phyloP scores from a whole-genome alignment of 2,329 filamentous ascomycete species.

The Aspergillus sclerotialis region DNA sequence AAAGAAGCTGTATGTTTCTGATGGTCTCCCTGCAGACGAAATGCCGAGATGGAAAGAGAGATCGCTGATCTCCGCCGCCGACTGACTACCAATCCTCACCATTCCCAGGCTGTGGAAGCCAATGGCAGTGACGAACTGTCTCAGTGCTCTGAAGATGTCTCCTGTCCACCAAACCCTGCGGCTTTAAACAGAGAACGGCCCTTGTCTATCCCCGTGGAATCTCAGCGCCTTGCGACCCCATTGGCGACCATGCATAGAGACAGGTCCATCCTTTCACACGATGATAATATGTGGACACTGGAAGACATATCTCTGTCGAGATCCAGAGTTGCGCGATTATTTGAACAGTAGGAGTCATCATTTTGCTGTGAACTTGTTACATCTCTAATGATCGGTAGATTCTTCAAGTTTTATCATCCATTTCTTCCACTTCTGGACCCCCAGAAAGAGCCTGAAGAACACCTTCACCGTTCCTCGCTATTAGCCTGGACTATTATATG shows the following conservation, averaged over 20 bases:
- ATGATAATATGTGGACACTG: conserved; percentile 41
- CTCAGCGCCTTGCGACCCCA: conserved; percentile 25
- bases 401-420: conserved; percentile 56
- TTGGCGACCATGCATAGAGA: conserved; percentile 26
- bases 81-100: conserved; percentile 28
- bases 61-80: conserved; percentile 43
- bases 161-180: conserved; percentile 24
- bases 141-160: conserved; percentile 28
- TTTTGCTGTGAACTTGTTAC: conserved; percentile 4
- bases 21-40: conserved; percentile 38
- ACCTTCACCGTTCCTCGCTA: conserved; percentile 50
- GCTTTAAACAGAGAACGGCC: conserved; percentile 19
- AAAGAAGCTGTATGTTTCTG: conserved; percentile 1
- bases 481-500: conserved; percentile 60
- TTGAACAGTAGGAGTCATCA: conserved; percentile 30
- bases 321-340: conserved; percentile 34
- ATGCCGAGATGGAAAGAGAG: conserved; percentile 57
- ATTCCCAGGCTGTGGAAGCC: conserved; percentile 15
- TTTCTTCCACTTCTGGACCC: conserved; percentile 57
- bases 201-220: conserved; percentile 27
- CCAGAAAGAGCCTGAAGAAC: conserved; percentile 48
- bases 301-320: conserved; percentile 38
- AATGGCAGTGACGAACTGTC: conserved; percentile 25
- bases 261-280: conserved; percentile 29
- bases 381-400: conserved; percentile 32